phyloP scores from a whole-genome alignment of 1,139 yeast species.

The Sugiyamaella paludigena region DNA sequence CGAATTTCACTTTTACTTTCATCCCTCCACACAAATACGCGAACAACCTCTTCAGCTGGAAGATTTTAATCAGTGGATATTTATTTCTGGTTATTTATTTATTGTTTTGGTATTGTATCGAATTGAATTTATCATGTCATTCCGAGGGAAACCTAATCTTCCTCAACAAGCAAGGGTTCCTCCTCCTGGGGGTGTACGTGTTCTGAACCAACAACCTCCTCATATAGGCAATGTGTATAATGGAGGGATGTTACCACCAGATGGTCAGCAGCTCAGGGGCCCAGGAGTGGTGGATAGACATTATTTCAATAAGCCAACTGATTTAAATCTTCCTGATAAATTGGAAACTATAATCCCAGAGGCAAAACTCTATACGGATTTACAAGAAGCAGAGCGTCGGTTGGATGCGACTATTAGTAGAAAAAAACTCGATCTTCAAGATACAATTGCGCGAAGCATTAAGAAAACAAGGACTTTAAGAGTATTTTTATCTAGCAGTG shows the following conservation, averaged over 20 bases:
- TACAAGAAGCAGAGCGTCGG: slow-evolving; percentile 74
- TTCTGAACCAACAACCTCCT: background rate
- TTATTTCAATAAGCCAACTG: slow-evolving; percentile 56
- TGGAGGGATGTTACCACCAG: slow-evolving; percentile 1
- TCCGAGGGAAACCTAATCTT: slow-evolving; percentile 1
- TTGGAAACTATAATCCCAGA: slow-evolving; percentile 69
- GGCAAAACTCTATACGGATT: slow-evolving; percentile 62
- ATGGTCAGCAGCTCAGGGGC: background rate
- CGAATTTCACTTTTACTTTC: too few species aligned
- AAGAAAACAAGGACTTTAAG: slow-evolving; percentile 59
- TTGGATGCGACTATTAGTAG: slow-evolving; percentile 79
- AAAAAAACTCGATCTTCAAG: slow-evolving; percentile 83
- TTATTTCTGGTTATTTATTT: too few species aligned
- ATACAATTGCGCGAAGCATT: slow-evolving; percentile 47
- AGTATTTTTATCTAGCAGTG: slow-evolving; percentile 76
- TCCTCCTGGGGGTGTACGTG: background rate
- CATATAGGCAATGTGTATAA: background rate
- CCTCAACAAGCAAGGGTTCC: background rate
- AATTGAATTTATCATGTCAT: slow-evolving; percentile 7
- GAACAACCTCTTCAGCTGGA: too few species aligned
- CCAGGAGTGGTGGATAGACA: slow-evolving; percentile 6
- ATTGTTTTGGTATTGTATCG: too few species aligned
- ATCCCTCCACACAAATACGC: too few species aligned
- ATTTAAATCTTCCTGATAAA: slow-evolving; percentile 59
- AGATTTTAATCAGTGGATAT: too few species aligned